Evolutionary conservation across 768 basidiomycete genomes (phyloP).

Genomic region (Trametes cubensis): DNA sequence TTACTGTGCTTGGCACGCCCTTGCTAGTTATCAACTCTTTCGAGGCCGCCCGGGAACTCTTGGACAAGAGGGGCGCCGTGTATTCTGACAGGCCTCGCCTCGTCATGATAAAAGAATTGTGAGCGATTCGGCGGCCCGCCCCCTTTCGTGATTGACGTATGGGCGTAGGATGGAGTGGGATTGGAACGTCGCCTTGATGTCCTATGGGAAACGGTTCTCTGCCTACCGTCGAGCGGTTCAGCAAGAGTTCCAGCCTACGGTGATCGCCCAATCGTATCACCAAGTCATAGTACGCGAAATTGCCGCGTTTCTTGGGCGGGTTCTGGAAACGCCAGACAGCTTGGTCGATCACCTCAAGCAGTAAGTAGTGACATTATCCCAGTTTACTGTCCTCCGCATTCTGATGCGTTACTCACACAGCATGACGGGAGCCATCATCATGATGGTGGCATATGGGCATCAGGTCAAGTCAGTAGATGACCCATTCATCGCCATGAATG

Average conservation of each 20-base stretch:
- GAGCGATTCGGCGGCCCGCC: background rate
- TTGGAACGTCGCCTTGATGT: constrained; percentile 22
- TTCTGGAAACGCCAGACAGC: background rate
- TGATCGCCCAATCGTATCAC: background rate
- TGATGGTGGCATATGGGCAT: constrained; percentile 26
- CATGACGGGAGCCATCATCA: constrained; percentile 16
- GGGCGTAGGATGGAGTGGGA: background rate
- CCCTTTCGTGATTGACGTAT: background rate
- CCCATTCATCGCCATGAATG: constrained; percentile 20
- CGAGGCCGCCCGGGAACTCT: constrained; percentile 29
- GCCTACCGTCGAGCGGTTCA: constrained; percentile 8
- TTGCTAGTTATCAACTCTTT: constrained; percentile 30
- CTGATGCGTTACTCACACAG: background rate
- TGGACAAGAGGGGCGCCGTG: constrained; percentile 31
- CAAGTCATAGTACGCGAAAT: constrained; percentile 14
- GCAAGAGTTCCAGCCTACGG: constrained; percentile 2
- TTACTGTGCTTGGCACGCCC: constrained; percentile 27
- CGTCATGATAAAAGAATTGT: constrained; percentile 17
- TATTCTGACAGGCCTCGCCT: constrained; percentile 33
- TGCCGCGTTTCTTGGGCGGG: background rate
- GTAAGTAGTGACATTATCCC: background rate
- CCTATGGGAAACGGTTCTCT: background rate
- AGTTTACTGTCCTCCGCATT: no score
- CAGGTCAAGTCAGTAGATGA: constrained; percentile 15
- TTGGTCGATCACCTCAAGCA: constrained; percentile 4